Base-by-base conservation (phyloP, 805 yeast species). In the Zygosaccharomyces lentus region DNA sequence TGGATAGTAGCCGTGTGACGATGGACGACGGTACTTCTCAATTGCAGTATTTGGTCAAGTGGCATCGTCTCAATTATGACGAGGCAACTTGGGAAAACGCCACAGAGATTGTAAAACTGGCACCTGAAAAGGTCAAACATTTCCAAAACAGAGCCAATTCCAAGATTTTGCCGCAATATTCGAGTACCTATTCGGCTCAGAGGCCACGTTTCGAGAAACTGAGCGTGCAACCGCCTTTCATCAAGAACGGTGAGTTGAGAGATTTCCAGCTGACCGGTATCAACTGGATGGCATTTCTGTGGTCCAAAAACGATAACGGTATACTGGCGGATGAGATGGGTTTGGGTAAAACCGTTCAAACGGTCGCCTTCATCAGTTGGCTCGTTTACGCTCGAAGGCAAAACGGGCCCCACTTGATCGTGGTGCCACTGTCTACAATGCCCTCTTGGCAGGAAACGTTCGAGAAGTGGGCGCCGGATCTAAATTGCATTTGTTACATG, bases 371-470 rank as follows among this genome's bases (percentile, higher is more conserved):
- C 61, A 72, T 93, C 52, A 85, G 96, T 37, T 93, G 99, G 98
- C 75, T 93, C 41, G 80, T 93, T 32, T 93, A 85, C 65, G 95
- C 97, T 4, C 80, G 99, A 64, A 80, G 96, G 67, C 99, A 93
- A 62, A 87, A 90, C 66, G 99, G 99, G 6, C 99, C 99, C 2
- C 97, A 91, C 66, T 63, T 93, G 36, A 93, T 93, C 15, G 99
- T 93, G 25, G 99, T 93, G 6, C 99, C 99, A 0, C 71, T 93
- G 47, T 86, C 96, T 2, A 93, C 99, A 0, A 81, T 93, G 45
- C 96, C 98, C 2, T 96, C 99, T 0, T 93, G 99, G 99, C 98
- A 93, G 69, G 99, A 93, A 63, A 93, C 99, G 2, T 87, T 93
- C 66, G 98, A 93, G 57, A 80, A 82, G 59, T 93, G 99, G 99